phyloP scores from a whole-genome alignment of 2,329 filamentous ascomycete genomes.

The Colletotrichum higginsianum region DNA sequence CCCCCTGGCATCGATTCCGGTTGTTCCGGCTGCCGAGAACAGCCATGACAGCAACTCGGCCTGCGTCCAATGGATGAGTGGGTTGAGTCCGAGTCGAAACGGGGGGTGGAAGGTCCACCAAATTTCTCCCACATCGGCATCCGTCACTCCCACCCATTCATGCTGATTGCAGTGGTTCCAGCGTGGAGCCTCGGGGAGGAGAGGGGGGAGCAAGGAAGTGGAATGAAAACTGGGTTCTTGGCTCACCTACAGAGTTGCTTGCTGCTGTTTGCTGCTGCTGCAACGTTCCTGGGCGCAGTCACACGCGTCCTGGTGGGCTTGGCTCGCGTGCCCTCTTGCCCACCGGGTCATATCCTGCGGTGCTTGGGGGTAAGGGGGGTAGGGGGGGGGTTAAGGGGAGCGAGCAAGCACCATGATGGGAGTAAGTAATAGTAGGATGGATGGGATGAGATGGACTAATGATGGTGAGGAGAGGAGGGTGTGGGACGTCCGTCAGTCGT shows the following conservation, averaged over 20 bases:
- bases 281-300: conserved; percentile 10
- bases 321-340: conserved; percentile 38
- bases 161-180: conserved; percentile 13
- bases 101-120: conserved; percentile 18
- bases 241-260: not conserved
- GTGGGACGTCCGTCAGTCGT: conserved; percentile 34
- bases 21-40: conserved; percentile 40
- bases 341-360: not conserved
- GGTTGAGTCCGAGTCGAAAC: not conserved
- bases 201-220: not conserved
- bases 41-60: not conserved
- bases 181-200: conserved; percentile 17
- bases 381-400: too few species aligned
- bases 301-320: conserved; percentile 26
- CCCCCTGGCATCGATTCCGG: conserved; percentile 29
- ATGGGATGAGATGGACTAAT: too few species aligned
- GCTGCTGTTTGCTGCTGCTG: not conserved
- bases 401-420: too few species aligned
- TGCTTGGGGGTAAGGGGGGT: too few species aligned
- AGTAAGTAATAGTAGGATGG: not conserved
- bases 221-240: conserved; percentile 14
- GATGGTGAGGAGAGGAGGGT: not conserved
- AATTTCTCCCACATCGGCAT: conserved; percentile 31
- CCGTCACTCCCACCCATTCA: not conserved
- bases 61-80: conserved; percentile 18